Evolutionary conservation across 2,329 filamentous ascomycete genomes (phyloP).

Genomic region (Penicillium sclerotigenum): DNA sequence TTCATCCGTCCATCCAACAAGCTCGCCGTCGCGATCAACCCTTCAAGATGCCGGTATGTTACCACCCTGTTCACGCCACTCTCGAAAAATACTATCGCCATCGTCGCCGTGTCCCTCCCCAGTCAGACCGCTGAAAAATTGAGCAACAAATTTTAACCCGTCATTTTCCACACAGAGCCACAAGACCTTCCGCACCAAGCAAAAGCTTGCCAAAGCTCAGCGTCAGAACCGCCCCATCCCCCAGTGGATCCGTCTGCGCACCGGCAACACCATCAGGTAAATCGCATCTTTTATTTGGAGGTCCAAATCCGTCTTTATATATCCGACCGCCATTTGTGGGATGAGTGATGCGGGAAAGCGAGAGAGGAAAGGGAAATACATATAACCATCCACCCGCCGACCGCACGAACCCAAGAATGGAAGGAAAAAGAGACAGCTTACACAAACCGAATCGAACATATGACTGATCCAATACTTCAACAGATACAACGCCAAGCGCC

Average conservation of each 20-base stretch:
- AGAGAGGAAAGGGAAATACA: conserved; percentile 2
- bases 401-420: conserved; percentile 1
- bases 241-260: conserved; percentile 98
- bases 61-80: conserved; percentile 2
- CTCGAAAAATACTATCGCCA: conserved; percentile 4
- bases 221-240: conserved; percentile 99
- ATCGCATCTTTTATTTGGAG: conserved; percentile 36
- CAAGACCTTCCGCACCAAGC: conserved; percentile 99
- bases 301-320: not conserved
- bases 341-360: not conserved
- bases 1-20: conserved; percentile 36
- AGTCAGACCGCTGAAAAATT: not conserved
- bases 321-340: conserved; percentile 2
- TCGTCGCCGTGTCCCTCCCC: conserved; percentile 1
- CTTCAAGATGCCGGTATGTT: conserved; percentile 57
- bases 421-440: not conserved
- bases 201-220: conserved; percentile 99
- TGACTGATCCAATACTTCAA: conserved; percentile 11
- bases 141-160: conserved; percentile 11
- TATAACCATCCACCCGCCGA: not conserved
- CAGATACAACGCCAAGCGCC: conserved; percentile 99
- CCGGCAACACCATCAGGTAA: conserved; percentile 99
- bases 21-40: conserved; percentile 42
- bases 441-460: not conserved
- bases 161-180: conserved; percentile 67